phyloP scores from a whole-genome alignment of 805 yeast species.

The Zygosaccharomyces bisporus region DNA sequence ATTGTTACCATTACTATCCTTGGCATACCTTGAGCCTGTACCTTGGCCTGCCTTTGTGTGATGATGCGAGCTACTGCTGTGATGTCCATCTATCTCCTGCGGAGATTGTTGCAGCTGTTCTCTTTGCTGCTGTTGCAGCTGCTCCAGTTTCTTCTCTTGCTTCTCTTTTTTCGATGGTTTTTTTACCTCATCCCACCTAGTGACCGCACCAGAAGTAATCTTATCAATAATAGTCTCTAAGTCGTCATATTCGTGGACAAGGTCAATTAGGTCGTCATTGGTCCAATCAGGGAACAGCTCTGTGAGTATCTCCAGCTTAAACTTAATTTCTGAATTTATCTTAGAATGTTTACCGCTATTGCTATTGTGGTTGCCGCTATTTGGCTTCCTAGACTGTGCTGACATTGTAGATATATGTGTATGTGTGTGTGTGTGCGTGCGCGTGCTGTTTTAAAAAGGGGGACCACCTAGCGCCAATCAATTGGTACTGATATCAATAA shows the following conservation, averaged over 20 bases:
- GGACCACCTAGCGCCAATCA: constrained; percentile 5
- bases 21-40: constrained; percentile 10
- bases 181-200: constrained; percentile 92
- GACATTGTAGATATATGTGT: constrained; percentile 20
- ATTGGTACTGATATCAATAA: constrained; percentile 1
- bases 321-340: constrained; percentile 34
- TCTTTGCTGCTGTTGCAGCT: constrained; percentile 21
- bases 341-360: constrained; percentile 18
- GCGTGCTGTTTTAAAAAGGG: constrained; percentile 3
- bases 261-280: constrained; percentile 70
- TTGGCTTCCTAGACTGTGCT: constrained; percentile 28
- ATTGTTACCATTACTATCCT: constrained; percentile 10
- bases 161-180: constrained; percentile 57
- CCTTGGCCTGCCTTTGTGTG: constrained; percentile 16
- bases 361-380: constrained; percentile 15
- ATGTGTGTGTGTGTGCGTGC: constrained; percentile 2
- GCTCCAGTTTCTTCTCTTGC: constrained; percentile 34
- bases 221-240: constrained; percentile 78
- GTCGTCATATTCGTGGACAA: constrained; percentile 73
- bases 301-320: constrained; percentile 51
- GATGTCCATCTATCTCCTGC: constrained; percentile 10
- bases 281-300: constrained; percentile 97
- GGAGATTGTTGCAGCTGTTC: constrained; percentile 23
- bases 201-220: constrained; percentile 84
- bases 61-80: constrained; percentile 6